Conservation (phyloP, 495 filamentous ascomycete species). For the Bathelium albidoporum region DNA sequence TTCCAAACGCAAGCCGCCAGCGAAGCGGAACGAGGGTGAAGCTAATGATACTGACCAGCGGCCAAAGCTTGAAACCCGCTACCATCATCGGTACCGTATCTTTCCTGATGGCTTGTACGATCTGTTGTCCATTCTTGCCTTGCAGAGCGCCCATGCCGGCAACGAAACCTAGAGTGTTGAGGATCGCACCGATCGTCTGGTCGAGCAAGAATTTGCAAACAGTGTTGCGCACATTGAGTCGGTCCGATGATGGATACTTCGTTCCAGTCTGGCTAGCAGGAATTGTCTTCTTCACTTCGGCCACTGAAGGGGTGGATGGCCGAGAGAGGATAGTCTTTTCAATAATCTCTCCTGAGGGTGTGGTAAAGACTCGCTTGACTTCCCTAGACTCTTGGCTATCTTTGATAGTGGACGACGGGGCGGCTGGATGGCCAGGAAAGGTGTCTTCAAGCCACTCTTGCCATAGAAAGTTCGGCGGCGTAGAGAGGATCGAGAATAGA, state of each 20-base stretch:
- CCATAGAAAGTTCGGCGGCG: slow-evolving; percentile 85
- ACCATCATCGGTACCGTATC: slow-evolving; percentile 62
- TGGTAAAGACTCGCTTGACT: slow-evolving; percentile 13
- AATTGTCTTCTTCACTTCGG: not conserved
- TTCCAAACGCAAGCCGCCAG: slow-evolving; percentile 63
- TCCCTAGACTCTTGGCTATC: slow-evolving; percentile 17
- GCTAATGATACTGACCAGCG: slow-evolving; percentile 65
- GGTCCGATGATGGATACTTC: slow-evolving; percentile 14
- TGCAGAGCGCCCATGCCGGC: slow-evolving; percentile 45
- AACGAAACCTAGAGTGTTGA: slow-evolving; percentile 73
- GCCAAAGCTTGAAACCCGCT: slow-evolving; percentile 76
- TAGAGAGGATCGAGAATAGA: slow-evolving; percentile 61
- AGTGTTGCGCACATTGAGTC: slow-evolving; percentile 61
- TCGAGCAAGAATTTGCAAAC: slow-evolving; percentile 72
- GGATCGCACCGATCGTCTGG: slow-evolving; percentile 61
- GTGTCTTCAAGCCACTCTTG: slow-evolving; percentile 49
- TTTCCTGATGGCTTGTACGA: slow-evolving; percentile 20
- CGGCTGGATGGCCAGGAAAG: slow-evolving; percentile 38
- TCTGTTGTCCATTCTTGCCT: slow-evolving; percentile 10
- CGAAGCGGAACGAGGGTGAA: slow-evolving; percentile 74
- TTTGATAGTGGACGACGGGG: slow-evolving; percentile 8
- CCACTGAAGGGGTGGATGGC: not conserved
- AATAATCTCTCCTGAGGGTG: not conserved
- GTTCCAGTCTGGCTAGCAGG: slow-evolving; percentile 1
- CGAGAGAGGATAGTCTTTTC: slow-evolving; percentile 3